Evolutionary conservation across 2,329 filamentous ascomycete species (phyloP), one percentile per base, ranked within the genome.

Genomic region (Ceratocystis diversiconidia): DNA sequence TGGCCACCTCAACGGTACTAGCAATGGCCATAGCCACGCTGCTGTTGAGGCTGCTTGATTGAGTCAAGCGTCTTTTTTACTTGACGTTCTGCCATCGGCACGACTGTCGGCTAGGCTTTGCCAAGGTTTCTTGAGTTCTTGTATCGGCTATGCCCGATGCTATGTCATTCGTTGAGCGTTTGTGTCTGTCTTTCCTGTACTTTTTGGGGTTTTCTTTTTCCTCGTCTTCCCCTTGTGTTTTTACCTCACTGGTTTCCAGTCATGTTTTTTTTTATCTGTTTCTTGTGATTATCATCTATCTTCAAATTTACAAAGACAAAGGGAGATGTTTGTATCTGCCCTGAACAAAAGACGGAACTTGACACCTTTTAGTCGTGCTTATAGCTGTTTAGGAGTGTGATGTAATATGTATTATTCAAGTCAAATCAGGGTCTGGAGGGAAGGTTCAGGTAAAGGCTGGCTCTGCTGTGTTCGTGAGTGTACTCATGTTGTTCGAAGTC

Each of bases 241-340:
- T 17, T 57, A 41, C 52, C 30, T 46, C 46, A 28, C 19, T 41
- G 15, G 32, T 25, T 50, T 44, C 17, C 44, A 28, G 64, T 48
- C 41, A 41, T 46, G 60, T 55, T 46, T 61, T 65, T 52, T 43
- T 19, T 32, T 48, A 28, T 61, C 59, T 61, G 28, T n/a, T 44
- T 61, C 55, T 50, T 28, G 55, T 30, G 61, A 43, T 64, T 61
- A 60, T 66, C n/a, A 66, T 66, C 65, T 64, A 61, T 66, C 15
- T 46, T 46, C 61, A 62, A 46, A 30, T 50, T 44, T 65, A 65
- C 43, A 61, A 28, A 59, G 63, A 60, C 55, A 61, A 59, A 32
- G 55, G 63, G 63, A 65, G 63, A 50, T 65, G 22, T 65, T 65
- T 65, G 41, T 36, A 61, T 65, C 63, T 65, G 63, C 55, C 55